phyloP scores from a whole-genome alignment of 192 early-diverging fungal genomes.

The Coemansia pectinata region DNA sequence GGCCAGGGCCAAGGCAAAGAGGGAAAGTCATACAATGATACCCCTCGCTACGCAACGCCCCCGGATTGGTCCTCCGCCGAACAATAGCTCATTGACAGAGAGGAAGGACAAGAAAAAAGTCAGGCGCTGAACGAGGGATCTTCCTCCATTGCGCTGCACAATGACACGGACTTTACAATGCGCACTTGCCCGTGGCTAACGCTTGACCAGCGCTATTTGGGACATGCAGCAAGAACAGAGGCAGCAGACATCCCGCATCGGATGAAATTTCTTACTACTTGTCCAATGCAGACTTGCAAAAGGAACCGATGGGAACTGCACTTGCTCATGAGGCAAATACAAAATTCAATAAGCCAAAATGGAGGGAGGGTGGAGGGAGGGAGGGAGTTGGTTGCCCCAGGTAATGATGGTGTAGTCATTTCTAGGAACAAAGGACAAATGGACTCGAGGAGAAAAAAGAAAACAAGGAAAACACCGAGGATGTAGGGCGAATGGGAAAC shows the following conservation, averaged over 20 bases:
- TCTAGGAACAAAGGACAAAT: neutral
- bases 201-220: conserved; percentile 1
- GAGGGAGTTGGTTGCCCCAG: neutral
- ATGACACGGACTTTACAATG: conserved; percentile 6
- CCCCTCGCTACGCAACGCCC: conserved; percentile 6
- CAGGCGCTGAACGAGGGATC: conserved; percentile 5
- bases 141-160: neutral
- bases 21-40: neutral
- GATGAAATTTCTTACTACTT: neutral
- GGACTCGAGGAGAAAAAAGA: neutral
- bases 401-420: neutral
- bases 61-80: conserved; percentile 1
- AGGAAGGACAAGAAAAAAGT: neutral
- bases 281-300: neutral
- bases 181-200: conserved; percentile 3
- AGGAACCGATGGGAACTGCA: conserved; percentile 3
- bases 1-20: neutral
- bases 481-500: neutral
- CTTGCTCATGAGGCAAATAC: neutral
- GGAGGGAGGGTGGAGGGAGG: neutral
- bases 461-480: neutral
- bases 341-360: neutral
- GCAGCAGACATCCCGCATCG: conserved; percentile 4
- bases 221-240: conserved; percentile 6
- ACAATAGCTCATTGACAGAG: conserved; percentile 10